These are phyloP conservation scores for Suhomyces xylopsoci DNA, from an alignment of 805 yeast species.

Conservation along the genomic window DNA sequence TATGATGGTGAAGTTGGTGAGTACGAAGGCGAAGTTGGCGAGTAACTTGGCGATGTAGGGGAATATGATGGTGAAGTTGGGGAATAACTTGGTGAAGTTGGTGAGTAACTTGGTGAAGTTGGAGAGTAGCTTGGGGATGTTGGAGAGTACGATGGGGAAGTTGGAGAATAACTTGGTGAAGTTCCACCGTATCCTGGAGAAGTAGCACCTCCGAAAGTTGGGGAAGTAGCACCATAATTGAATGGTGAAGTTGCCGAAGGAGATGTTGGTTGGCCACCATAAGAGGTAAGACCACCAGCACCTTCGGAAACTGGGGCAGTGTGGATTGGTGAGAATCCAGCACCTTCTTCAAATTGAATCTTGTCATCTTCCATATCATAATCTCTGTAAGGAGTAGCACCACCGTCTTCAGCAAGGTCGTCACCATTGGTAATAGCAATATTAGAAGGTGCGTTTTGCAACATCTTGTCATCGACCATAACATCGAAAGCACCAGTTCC, in stretches of 20 bases:
- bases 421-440: conserved; percentile 39
- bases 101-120: conserved; percentile 44
- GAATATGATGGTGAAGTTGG: conserved; percentile 69
- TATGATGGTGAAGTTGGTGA: conserved; percentile 71
- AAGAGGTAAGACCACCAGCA: conserved; percentile 83
- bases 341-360: conserved; percentile 62
- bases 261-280: conserved; percentile 64
- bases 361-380: conserved; percentile 62
- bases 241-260: conserved; percentile 57
- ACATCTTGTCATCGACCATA: conserved; percentile 85
- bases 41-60: conserved; percentile 57
- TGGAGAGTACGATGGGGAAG: conserved; percentile 53
- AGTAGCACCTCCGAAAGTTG: conserved; percentile 59
- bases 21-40: conserved; percentile 71
- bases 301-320: conserved; percentile 76
- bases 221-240: conserved; percentile 47
- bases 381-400: conserved; percentile 86
- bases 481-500: conserved; percentile 99
- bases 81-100: conserved; percentile 64
- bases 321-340: conserved; percentile 91
- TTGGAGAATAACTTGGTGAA: conserved; percentile 60
- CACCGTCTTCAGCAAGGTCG: conserved; percentile 50
- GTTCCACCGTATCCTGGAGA: conserved; percentile 72
- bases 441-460: conserved; percentile 61
- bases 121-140: conserved; percentile 56